These are phyloP conservation scores for Podospora pseudocomata DNA, from an alignment of 495 filamentous ascomycete genomes.

Conservation along the genomic window DNA sequence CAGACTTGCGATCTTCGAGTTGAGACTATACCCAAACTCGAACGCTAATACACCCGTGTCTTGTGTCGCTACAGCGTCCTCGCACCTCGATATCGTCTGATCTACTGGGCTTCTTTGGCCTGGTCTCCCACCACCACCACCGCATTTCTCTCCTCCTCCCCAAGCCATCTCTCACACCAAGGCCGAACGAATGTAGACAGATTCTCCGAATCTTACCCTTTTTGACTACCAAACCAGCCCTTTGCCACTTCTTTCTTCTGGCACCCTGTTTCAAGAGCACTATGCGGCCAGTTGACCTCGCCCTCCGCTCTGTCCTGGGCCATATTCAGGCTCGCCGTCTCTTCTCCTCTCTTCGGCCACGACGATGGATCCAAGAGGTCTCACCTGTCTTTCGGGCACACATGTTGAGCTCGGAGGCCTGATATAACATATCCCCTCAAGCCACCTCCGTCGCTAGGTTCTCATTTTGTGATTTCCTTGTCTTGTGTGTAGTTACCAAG, in stretches of 20 bases:
- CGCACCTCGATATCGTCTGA: neutral
- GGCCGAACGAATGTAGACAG: neutral
- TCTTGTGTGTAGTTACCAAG: neutral
- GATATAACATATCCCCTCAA: neutral
- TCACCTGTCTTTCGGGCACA: neutral
- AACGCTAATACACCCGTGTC: neutral
- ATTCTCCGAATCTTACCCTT: neutral
- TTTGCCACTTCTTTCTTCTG: constrained; percentile 32
- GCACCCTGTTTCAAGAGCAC: constrained; percentile 34
- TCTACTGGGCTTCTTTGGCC: neutral
- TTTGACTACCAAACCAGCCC: neutral
- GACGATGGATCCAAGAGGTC: too few relatives aligned
- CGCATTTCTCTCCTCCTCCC: neutral
- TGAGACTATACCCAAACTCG: neutral
- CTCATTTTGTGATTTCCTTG: neutral
- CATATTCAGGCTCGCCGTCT: neutral
- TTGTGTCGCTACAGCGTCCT: neutral
- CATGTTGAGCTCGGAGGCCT: neutral
- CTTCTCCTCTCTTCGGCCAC: neutral
- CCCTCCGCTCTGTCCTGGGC: constrained; percentile 27
- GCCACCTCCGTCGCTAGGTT: neutral
- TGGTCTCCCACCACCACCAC: neutral
- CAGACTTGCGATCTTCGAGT: neutral
- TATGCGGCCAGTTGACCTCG: constrained; percentile 35
- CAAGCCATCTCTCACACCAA: neutral